Percentiles rank a stretch among this genome's conserved stretches.
These are phyloP conservation scores for Hypsizygus marmoreus DNA, from an alignment of 768 basidiomycete genomes.

Conservation along the genomic window DNA sequence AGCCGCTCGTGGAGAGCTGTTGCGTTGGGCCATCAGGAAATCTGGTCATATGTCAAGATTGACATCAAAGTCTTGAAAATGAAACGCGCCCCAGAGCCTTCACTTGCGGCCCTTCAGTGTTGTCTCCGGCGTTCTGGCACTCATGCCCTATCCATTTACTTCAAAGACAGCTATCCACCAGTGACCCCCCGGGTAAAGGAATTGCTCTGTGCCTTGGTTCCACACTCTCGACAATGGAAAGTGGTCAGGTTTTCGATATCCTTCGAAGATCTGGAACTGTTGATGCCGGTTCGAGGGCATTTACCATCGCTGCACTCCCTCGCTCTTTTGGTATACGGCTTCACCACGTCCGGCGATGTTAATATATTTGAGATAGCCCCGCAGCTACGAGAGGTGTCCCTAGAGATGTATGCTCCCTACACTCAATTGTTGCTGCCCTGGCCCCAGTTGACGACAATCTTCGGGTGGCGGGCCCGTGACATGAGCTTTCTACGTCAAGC, in stretches of 20 bases:
- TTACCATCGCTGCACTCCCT: neutral
- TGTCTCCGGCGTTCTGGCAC: neutral
- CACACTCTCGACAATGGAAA: neutral
- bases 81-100: neutral
- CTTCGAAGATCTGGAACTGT: slow-evolving; percentile 1
- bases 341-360: neutral
- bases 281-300: neutral
- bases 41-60: slow-evolving; percentile 1
- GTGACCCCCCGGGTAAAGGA: too few relatives aligned
- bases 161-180: neutral
- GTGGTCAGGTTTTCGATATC: neutral
- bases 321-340: neutral
- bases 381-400: neutral
- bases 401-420: neutral
- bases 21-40: neutral
- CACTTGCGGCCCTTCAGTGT: neutral
- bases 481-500: too few relatives aligned
- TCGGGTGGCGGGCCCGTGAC: too few relatives aligned
- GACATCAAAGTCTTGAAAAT: neutral
- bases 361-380: slow-evolving; percentile 2
- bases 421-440: too few relatives aligned
- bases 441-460: too few relatives aligned
- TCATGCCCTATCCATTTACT: slow-evolving; percentile 1
- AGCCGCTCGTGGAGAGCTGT: neutral
- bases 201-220: neutral